Conservation (phyloP, 306 rosid genomes). For the Fragaria nilgerrensis region DNA sequence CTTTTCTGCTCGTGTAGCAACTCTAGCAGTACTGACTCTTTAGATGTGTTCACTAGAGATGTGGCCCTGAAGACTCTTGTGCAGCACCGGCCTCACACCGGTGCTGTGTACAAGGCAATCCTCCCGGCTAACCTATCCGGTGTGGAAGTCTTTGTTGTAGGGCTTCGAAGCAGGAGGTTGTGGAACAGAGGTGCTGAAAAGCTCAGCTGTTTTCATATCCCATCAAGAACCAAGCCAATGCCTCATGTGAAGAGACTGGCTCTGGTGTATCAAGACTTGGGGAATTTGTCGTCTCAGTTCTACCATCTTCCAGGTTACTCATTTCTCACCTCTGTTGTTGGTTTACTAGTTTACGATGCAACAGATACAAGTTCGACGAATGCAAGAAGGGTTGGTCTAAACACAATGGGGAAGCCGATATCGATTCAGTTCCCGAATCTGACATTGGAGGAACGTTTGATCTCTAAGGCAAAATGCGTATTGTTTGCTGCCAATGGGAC, state of each 20-base stretch:
- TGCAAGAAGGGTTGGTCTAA: constrained; percentile 46
- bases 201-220: constrained; percentile 57
- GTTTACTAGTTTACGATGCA: constrained; percentile 79
- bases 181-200: constrained; percentile 82
- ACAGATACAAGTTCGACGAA: constrained; percentile 45
- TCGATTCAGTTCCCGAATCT: constrained; percentile 46
- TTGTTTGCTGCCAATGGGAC: constrained; percentile 52
- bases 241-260: constrained; percentile 78
- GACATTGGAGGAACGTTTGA: constrained; percentile 22
- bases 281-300: constrained; percentile 66
- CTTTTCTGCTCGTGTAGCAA: constrained; percentile 40
- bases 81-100: constrained; percentile 58
- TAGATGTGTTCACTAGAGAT: constrained; percentile 53
- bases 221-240: constrained; percentile 62
- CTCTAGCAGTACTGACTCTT: constrained; percentile 43
- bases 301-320: constrained; percentile 58
- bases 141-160: constrained; percentile 57
- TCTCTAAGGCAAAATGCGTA: constrained; percentile 48
- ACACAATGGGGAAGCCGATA: constrained; percentile 57
- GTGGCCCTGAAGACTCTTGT: constrained; percentile 50
- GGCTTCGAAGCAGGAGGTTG: constrained; percentile 66
- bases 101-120: constrained; percentile 52
- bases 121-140: constrained; percentile 66
- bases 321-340: constrained; percentile 62
- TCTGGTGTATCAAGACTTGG: constrained; percentile 64